Base-by-base conservation (phyloP, 768 basidiomycete species). In the Tricholoma matsutake region DNA sequence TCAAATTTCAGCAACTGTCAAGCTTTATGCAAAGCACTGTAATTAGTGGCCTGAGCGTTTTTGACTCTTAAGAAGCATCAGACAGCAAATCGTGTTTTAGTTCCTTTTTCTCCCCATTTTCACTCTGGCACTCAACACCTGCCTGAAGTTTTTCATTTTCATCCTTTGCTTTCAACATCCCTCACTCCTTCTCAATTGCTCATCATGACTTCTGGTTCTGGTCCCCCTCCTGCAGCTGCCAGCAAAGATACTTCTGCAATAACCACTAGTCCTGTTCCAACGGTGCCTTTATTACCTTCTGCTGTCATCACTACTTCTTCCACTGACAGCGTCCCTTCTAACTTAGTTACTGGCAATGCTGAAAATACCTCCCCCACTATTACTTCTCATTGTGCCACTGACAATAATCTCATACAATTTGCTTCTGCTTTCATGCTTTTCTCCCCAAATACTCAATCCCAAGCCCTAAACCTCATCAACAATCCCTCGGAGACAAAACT, bases 141-240 rank as follows among this genome's bases (percentile, higher is more conserved):
- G 28, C 47, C 20, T 29, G 47, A 57, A 32, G 4, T 31, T 32
- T 39, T 39, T 39, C 37, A 39, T n/a, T n/a, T n/a, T 53, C 22
- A 32, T 32, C 25, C 6, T 9, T 13, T 7, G n/a, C 16, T 53
- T 13, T 53, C 9, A 20, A 28, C 22, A 6, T 53, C 51, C 6
- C 25, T 53, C 51, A 8, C 7, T 53, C 37, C 13, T 13, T 10
- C 11, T 4, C 6, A 29, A 53, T 28, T 14, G 20, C 22, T 58
- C 51, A 20, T 31, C 47, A 62, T 62, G 61, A 54, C n/a, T n/a
- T n/a, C 57, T 41, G 34, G 49, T 29, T 20, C 37, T 54, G 56
- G 18, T 22, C 47, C 56, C 57, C 61, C 61, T 41, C 34, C 56
- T 52, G 47, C 56, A 11, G 61, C 61, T 32, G 14, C 49, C 9